Base-by-base conservation (phyloP, 768 basidiomycete species). In the Erythrobasidium yunnanense region DNA sequence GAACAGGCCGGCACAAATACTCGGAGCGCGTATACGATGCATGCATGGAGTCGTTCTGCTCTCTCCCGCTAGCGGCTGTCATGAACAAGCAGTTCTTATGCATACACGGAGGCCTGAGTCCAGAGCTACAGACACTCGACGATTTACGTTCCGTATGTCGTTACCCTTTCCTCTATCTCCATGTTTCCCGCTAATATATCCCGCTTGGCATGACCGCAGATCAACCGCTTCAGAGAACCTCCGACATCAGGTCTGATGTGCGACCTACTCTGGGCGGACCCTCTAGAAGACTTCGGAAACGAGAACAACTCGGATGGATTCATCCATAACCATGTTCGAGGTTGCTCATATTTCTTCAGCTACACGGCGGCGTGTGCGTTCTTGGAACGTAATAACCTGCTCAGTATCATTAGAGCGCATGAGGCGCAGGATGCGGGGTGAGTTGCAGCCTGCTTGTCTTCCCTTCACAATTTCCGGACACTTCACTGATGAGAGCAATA, bases 31-130 rank as follows among this genome's bases (percentile, higher is more conserved):
- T 99, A 68, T 99, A 99, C 76, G 90, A 99, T 68, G 90, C 90
- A 27, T 91, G 89, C 81, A 93, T 96, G 90, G 88, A 95, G 29
- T 89, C 89, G 0, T 97, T 99, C 80, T 96, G 92, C 75, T 82
- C 87, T 0, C 82, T 99, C 0, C 95, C 95, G 1, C 82, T 99
- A 7, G 93, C 93, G 0, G 95, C 95, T 32, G 77, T 99, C 74
- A 97, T 97, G 93, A 99, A 99, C 80, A 96, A 96, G 75, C 95
- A 97, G 77, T 99, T 99, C 77, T 80, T 97, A 54, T 99, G 93
- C 77, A 95, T 97, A 68, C 95, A 99, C 68, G 95, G 95, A 30
- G 95, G 95, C 18, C 81, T 99, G 15, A 92, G 89, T 0, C 95
- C 95, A 0, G 95, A 99, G 75, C 78, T 99, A 38, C 85, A 90